Conservation (phyloP, 257 asterid species). For the Forsythia suspensa region DNA sequence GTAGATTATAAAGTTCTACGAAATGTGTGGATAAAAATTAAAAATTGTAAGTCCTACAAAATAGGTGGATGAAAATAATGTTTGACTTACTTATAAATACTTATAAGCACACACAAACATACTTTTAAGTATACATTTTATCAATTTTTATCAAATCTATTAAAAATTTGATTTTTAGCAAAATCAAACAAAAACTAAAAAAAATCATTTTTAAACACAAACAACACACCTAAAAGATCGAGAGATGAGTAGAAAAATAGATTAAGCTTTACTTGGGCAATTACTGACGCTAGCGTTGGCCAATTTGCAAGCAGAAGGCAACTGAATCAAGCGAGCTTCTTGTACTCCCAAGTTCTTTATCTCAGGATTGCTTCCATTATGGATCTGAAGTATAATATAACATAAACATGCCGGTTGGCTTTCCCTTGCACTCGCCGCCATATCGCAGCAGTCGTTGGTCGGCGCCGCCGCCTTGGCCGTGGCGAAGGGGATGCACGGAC, state of each 20-base stretch:
- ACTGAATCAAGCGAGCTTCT: slow-evolving; percentile 41
- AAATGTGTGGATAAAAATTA: no score
- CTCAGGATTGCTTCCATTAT: slow-evolving; percentile 34
- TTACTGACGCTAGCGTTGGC: slow-evolving; percentile 29
- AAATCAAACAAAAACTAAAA: no score
- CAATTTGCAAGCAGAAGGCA: slow-evolving; percentile 48
- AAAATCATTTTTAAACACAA: not conserved
- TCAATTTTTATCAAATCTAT: no score
- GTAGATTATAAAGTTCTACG: no score
- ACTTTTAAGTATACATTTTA: no score
- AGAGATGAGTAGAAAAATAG: not conserved
- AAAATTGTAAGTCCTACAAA: no score
- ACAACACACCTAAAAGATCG: no score
- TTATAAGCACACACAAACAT: no score
- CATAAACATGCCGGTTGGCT: slow-evolving; percentile 42
- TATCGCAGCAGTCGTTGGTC: slow-evolving; percentile 35
- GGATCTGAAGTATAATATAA: slow-evolving; percentile 41
- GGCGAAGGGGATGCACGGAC: slow-evolving; percentile 35
- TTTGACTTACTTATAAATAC: no score
- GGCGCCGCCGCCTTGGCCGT: slow-evolving; percentile 39
- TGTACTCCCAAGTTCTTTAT: slow-evolving; percentile 43
- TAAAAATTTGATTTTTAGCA: no score
- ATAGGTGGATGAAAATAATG: no score
- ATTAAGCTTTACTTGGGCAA: slow-evolving; percentile 46
- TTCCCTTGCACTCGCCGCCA: slow-evolving; percentile 32